Evolutionary conservation across 2,329 filamentous ascomycete genomes (phyloP), one percentile per base, ranked within the genome.

Genomic region (Penicillium glabrum): DNA sequence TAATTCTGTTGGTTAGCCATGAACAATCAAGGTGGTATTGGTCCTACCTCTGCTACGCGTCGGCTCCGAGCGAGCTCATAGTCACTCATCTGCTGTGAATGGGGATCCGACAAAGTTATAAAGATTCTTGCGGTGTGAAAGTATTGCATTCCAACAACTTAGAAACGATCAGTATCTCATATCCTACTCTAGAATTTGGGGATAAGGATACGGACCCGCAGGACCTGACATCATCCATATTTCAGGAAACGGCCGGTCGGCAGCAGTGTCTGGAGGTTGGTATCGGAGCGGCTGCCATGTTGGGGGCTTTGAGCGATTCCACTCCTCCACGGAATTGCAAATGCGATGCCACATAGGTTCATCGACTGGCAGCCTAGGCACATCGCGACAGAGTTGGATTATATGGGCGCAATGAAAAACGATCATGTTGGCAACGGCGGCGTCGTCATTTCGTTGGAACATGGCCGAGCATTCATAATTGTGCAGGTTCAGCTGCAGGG

Each of bases 381-480:
- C 61, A 54, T 58, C 63, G 26, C 49, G 69, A 46, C 65, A 69
- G 27, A 63, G 47, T 21, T 70, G 72, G 6, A 78, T 64, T 3
- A 76, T 74, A 31, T 67, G 70, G 3, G 75, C 75, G 50, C 76
- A 77, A 10, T 75, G 65, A 35, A 75, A 72, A 6, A 77, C 69
- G 7, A 75, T 69, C 8, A 69, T 60, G 41, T 77, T 78, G 1
- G 74, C 72, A 54, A 72, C 74, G 0, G 75, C 70, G 1, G 70
- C 70, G 52, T 77, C 75, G 27, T 77, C 73, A 0, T 63, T 60
- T n/a, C 70, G 68, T 3, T 68, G 67, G 41, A 77, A 76, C 7
- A 74, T 72, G 0, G 69, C 64, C 1, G 75, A 77, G 9, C 69
- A 65, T 41, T 75, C 72, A 45, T 75, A 78, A 31, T 75, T 77